Conservation (phyloP, 2,329 filamentous ascomycete species). For the Lasiodiplodia citricola region DNA sequence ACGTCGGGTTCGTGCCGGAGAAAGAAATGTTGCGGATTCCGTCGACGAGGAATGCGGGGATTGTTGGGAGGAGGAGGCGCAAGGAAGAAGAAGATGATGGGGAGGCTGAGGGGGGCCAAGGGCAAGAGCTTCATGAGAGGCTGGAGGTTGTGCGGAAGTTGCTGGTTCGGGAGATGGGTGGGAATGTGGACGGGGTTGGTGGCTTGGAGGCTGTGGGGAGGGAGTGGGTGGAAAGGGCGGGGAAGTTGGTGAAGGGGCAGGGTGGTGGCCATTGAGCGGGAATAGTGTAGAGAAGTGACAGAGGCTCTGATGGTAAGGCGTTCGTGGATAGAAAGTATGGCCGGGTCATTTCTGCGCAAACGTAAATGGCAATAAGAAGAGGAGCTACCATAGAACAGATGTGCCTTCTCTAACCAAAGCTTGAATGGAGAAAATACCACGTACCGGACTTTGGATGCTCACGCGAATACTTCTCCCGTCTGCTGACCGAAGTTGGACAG, state of each 20-base stretch:
- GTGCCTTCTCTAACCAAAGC: too few relatives aligned
- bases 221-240: constrained; percentile 59
- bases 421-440: too few relatives aligned
- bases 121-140: constrained; percentile 54
- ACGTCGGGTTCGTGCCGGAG: constrained; percentile 78
- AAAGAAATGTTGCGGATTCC: constrained; percentile 89
- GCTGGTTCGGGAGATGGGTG: constrained; percentile 58
- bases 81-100: constrained; percentile 45
- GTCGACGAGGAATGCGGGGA: constrained; percentile 83
- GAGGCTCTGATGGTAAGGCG: too few relatives aligned
- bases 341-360: too few relatives aligned
- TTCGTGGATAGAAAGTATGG: too few relatives aligned
- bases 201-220: constrained; percentile 48
- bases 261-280: constrained; percentile 50
- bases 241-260: constrained; percentile 52
- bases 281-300: too few relatives aligned
- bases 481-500: too few relatives aligned
- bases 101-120: constrained; percentile 55
- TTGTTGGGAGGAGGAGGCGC: constrained; percentile 67
- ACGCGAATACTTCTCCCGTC: too few relatives aligned
- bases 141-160: constrained; percentile 66
- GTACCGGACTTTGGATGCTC: too few relatives aligned
- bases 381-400: too few relatives aligned
- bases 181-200: constrained; percentile 42
- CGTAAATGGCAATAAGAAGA: too few relatives aligned